Evolutionary conservation across 2,329 filamentous ascomycete genomes (phyloP).

Genomic region (Talaromyces piceae): DNA sequence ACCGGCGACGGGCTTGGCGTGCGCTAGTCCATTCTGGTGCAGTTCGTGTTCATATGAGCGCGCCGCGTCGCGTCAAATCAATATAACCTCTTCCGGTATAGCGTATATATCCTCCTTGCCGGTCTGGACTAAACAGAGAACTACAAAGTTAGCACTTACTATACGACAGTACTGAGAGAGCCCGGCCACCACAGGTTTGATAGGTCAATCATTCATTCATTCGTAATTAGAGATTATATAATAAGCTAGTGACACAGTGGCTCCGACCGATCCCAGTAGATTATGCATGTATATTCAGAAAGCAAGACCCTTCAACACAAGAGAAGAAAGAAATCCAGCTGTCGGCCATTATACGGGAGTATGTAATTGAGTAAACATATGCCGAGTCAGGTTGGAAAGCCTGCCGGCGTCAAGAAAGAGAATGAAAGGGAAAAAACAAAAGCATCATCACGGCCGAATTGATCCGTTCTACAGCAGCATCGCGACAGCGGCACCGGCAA

Average conservation of each 20-base stretch:
- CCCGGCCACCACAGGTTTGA: not conserved
- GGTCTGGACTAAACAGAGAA: not conserved
- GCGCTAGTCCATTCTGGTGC: not conserved
- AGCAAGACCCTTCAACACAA: not conserved
- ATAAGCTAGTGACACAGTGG: not conserved
- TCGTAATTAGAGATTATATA: not conserved
- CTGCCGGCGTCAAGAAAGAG: not conserved
- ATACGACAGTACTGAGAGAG: too few species aligned
- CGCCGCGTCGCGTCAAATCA: not conserved
- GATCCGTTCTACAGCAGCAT: constrained; percentile 34
- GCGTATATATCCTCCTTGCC: not conserved
- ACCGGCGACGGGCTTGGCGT: not conserved
- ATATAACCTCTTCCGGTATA: not conserved
- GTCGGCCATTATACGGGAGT: too few species aligned
- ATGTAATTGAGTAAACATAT: not conserved
- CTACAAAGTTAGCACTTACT: too few species aligned
- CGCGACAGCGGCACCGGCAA: constrained; percentile 37
- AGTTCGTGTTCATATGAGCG: not conserved
- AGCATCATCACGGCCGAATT: not conserved
- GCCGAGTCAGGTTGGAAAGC: not conserved
- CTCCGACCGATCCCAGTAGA: not conserved
- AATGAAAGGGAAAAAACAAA: not conserved
- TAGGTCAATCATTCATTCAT: not conserved
- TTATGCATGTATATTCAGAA: not conserved
- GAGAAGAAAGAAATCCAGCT: too few species aligned